Percentiles rank a stretch among this genome's conserved stretches.
phyloP scores from a whole-genome alignment of 305 asterid genomes.

The Euphrasia arctica region DNA sequence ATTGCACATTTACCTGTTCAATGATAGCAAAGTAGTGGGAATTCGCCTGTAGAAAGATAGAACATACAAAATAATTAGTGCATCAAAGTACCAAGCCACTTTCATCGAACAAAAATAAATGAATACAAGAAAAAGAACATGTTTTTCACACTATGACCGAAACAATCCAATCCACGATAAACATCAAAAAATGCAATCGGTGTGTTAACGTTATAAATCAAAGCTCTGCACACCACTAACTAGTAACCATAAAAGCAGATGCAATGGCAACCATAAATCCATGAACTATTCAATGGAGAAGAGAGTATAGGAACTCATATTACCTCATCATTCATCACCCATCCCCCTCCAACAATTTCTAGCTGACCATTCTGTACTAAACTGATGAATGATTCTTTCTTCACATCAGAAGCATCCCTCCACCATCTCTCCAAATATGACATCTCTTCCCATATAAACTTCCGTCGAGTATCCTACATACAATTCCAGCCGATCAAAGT shows the following conservation, averaged over 20 bases:
- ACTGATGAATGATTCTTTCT: constrained; percentile 65
- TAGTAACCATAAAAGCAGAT: not conserved
- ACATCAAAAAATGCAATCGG: constrained; percentile 3
- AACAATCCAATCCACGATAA: constrained; percentile 15
- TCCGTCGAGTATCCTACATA: constrained; percentile 72
- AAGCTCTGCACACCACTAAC: constrained; percentile 16
- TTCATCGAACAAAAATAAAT: not conserved
- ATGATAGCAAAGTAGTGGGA: constrained; percentile 95
- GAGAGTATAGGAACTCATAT: constrained; percentile 11
- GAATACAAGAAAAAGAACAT: not conserved
- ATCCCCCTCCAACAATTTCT: constrained; percentile 98
- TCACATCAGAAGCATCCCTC: constrained; percentile 82
- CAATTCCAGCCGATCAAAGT: constrained; percentile 22
- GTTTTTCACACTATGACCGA: not conserved
- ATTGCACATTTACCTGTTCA: constrained; percentile 69
- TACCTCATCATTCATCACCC: constrained; percentile 99
- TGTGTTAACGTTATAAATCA: constrained; percentile 7
- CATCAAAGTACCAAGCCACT: constrained; percentile 10
- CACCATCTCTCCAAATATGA: constrained; percentile 99
- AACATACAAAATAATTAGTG: constrained; percentile 13
- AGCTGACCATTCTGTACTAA: constrained; percentile 86
- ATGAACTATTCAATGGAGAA: not conserved
- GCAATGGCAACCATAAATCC: constrained; percentile 8
- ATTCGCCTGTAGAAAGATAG: constrained; percentile 77
- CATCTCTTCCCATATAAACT: constrained; percentile 99